Base-by-base conservation (phyloP, 176 grass and related monocot species). In the Olyra latifolia region DNA sequence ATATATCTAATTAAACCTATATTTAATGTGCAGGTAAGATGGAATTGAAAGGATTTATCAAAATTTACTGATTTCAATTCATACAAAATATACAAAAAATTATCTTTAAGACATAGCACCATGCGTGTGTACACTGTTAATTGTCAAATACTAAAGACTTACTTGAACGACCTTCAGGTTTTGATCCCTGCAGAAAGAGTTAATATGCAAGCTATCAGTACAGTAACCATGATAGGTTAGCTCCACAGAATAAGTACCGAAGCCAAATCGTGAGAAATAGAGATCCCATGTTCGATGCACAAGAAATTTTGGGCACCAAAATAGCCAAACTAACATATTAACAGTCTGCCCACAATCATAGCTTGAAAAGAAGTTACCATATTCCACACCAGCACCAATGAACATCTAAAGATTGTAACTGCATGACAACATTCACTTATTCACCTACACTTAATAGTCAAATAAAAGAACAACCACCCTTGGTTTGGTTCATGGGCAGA, bases 121-220 rank as follows among this genome's bases (percentile, higher is more conserved):
- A 30, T 27, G 58, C 5, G 0, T 4, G 63, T 20, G 25, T 50
- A 74, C 44, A 28, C 3, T 50, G 43, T 81, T 40, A 13, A 28
- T 2, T 50, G 43, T 81, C 29, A 13, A 61, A 69, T 42, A 49
- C 59, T 77, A 12, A 3, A 48, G 35, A 92, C 93, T 93, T 93
- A 97, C 93, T 97, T 49, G 85, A 82, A 64, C 85, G 87, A 79
- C 74, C 66, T 70, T 97, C 93, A 67, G 90, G 38, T 74, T 89
- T 97, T 29, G 75, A 75, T 9, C 85, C 88, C 93, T 97, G 86
- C 24, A 97, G 4, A 74, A 82, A 68, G 15, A 71, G 59, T 60
- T 13, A 43, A 70, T 27, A 44, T 1, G 0, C 41, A 79, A 75
- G 59, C 38, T 12, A 47, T 92, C 11, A 83, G 82, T 70, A 71